Evolutionary conservation across 495 filamentous ascomycete species (phyloP), one percentile per base, ranked within the genome.

Genomic region (Paragyromitra xinjiangensis): DNA sequence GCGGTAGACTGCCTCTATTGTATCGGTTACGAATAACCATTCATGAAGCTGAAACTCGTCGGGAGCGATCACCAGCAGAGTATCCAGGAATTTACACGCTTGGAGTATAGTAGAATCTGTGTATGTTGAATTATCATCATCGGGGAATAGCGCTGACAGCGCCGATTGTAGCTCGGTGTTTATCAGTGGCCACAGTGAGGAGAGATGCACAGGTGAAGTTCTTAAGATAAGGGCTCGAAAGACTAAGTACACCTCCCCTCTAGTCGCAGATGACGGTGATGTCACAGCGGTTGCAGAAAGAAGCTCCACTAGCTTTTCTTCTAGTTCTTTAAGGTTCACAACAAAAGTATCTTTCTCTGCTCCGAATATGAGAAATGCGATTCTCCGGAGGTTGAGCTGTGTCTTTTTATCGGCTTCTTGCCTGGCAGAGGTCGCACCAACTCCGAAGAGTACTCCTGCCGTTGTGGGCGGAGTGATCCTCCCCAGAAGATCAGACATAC

Each of bases 401-500:
- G 94, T 92, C 83, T 92, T 95, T 64, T 94, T 91, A 83, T 99
- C 95, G 8, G 95, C 94, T 85, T 99, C 95, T 55, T 94, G 86
- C 72, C 95, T 88, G n/a, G 95, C 95, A 26, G 94, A 95, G 44
- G 92, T 94, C 6, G 95, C 96, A 64, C 95, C 95, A 5, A 99
- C 95, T 26, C 95, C 95, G 76, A 99, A 99, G 83, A 99, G 93
- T 69, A 98, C 97, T 16, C 95, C 96, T 0, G 95, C 96, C n/a
- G 95, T 92, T 16, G 93, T 93, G 8, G 95, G 95, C 2, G 94
- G 88, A 6, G 92, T 90, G 45, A 98, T 86, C 34, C 94, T 90
- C 50, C 88, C 86, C 14, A 98, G 83, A 3, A 97, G 84, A 69
- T 98, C 96, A 1, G 90, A 85, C 83, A 99, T 88, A 22, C 93